Conservation (phyloP, 2,329 filamentous ascomycete species). For the Tricladium varicosporioides region DNA sequence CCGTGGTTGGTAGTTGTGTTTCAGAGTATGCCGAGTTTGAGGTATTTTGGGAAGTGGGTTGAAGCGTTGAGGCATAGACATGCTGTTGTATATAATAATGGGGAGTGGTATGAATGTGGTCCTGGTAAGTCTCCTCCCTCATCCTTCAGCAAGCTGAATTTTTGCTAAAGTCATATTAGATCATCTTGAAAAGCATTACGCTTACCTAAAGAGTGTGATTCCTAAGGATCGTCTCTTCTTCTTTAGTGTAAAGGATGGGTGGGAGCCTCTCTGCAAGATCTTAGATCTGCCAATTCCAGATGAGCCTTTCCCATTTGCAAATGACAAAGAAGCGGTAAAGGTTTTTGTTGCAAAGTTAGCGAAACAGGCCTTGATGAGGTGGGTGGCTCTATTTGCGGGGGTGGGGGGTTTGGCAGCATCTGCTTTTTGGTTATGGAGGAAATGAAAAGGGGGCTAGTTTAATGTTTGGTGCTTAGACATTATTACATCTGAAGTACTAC, state of each 20-base stretch:
- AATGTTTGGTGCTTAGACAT: no score
- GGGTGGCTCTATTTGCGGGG: conserved; percentile 8
- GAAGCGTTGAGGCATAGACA: conserved; percentile 2
- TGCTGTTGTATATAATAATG: not conserved
- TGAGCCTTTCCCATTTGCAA: conserved; percentile 32
- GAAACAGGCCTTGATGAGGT: conserved; percentile 7
- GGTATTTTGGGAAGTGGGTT: conserved; percentile 14
- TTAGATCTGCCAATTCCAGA: conserved; percentile 33
- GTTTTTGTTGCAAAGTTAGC: conserved; percentile 8
- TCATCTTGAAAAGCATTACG: conserved; percentile 13
- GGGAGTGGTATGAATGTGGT: not conserved
- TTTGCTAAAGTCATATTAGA: not conserved
- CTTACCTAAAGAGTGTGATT: conserved; percentile 13
- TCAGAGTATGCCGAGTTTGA: conserved; percentile 14
- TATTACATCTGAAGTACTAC: no score
- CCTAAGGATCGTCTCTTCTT: conserved; percentile 14
- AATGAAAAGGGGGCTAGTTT: no score
- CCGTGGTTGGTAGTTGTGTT: conserved; percentile 13
- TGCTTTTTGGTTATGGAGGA: not conserved
- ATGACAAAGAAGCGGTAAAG: conserved; percentile 22
- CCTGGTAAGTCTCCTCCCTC: not conserved
- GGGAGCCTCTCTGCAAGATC: conserved; percentile 36
- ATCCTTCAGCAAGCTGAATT: no score
- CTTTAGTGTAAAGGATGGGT: conserved; percentile 28
- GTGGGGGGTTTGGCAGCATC: not conserved